Percentiles rank a stretch among this genome's conserved stretches.
Conservation (phyloP, 1,139 yeast genomes). For the Hanseniaspora sp. region DNA sequence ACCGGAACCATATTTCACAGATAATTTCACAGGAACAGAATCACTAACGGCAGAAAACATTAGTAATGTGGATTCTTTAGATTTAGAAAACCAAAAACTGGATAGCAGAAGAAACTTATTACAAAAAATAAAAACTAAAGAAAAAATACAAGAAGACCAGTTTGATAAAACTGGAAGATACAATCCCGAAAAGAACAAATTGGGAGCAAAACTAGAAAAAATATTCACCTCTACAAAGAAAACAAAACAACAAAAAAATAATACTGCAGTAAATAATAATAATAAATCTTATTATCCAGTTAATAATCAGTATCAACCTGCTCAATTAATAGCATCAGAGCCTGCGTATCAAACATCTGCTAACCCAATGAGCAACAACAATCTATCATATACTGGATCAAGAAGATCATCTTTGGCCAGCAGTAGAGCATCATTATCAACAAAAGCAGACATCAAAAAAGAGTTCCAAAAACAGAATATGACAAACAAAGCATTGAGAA, state of each 20-base stretch:
- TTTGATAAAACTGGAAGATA: constrained; percentile 30
- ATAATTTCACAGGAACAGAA: too few relatives aligned
- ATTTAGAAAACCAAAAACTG: background rate
- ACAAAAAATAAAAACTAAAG: constrained; percentile 23
- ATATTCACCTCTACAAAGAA: constrained; percentile 23
- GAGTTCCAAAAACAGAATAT: constrained; percentile 7
- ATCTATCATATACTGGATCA: background rate
- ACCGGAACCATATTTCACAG: too few relatives aligned
- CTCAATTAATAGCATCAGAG: background rate
- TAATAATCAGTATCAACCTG: background rate
- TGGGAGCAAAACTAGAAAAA: constrained; percentile 30
- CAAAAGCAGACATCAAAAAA: constrained; percentile 8
- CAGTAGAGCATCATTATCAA: constrained; percentile 7
- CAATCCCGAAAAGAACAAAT: constrained; percentile 29
- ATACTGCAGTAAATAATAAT: too few relatives aligned
- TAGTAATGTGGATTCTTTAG: constrained; percentile 2
- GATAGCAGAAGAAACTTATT: constrained; percentile 14
- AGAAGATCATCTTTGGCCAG: constrained; percentile 7
- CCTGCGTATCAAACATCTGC: too few relatives aligned
- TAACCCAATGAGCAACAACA: background rate
- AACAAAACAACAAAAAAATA: background rate
- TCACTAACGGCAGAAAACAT: background rate
- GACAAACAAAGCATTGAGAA: constrained; percentile 4
- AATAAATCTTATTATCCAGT: background rate
- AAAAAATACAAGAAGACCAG: constrained; percentile 24